A percentile compares a stretch with the other conserved stretches of the same genome.
phyloP scores from a whole-genome alignment of 208 protist genomes.

The Wallacemonas sp. region DNA sequence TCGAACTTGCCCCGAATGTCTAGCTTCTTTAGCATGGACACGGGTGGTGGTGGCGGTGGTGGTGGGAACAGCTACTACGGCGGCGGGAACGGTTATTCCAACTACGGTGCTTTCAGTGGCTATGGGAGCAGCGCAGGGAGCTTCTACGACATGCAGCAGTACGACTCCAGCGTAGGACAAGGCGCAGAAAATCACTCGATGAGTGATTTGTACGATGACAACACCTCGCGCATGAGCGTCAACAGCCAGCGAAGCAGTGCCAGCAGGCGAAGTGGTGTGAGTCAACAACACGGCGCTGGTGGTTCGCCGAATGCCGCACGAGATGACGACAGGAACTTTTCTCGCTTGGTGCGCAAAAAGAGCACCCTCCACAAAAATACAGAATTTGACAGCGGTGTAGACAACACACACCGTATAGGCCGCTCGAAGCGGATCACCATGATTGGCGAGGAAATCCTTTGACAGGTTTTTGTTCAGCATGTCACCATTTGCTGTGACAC shows the following conservation, averaged over 20 bases:
- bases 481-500: no score
- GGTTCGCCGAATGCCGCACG: no score
- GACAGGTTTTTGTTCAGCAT: no score
- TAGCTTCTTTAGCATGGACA: conserved; percentile 1
- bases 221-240: conserved; percentile 3
- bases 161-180: not conserved
- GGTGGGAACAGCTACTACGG: no score
- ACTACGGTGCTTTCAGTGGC: not conserved
- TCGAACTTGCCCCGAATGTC: not conserved
- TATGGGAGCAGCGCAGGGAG: not conserved
- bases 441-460: conserved; percentile 5
- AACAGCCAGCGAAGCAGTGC: not conserved
- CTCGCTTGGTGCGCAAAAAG: conserved; percentile 10
- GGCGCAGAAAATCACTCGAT: not conserved
- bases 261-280: not conserved
- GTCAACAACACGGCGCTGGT: not conserved
- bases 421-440: not conserved
- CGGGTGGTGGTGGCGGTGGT: not conserved
- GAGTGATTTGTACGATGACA: conserved; percentile 12
- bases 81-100: no score
- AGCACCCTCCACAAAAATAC: conserved; percentile 11
- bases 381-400: not conserved
- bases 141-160: not conserved
- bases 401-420: not conserved
- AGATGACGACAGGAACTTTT: conserved; percentile 7